Base-by-base conservation (phyloP, 2,329 filamentous ascomycete species). In the Macrophomina phaseolina region DNA sequence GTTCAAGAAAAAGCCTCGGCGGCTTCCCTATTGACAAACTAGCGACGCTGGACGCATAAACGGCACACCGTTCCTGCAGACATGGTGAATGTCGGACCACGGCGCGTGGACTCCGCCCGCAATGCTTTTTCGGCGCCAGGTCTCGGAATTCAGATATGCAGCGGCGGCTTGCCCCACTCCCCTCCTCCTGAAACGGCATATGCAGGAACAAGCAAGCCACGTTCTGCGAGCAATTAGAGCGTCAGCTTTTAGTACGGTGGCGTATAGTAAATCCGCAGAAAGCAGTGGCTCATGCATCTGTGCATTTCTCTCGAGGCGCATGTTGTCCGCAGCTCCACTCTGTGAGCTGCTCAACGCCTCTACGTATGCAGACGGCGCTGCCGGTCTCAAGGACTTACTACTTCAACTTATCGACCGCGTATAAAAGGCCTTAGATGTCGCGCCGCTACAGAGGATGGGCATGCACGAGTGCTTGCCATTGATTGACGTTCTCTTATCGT, bases 111-210 rank as follows among this genome's bases (percentile, higher is more conserved):
- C 45, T 61, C 49, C 30, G 56, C 56, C 48, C 14, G 58, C 58
- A 49, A 62, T 62, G 45, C 58, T 62, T 62, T 62, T 38, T 55
- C 36, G 28, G 58, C 32, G 58, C 45, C 32, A 62, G 58, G 58
- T 62, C 45, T 62, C 45, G 58, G 58, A 62, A 51, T 48, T 40
- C 42, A 45, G 28, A 49, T 51, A 62, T 36, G 45, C 45, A 38
- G 58, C 58, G 32, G 16, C 23, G 16, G 16, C 42, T 49, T 30
- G 30, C 58, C 23, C 40, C 28, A 55, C 14, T 36, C 58, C 58
- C 58, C 58, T 62, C 58, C 58, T 62, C 58, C 58, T 62, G 58
- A 62, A 62, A 62, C 58, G 58, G 58, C 45, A 45, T 62, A 62
- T 49, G 58, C 45, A 62, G 58, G 58, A 62, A 62, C 58, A 62